Evolutionary conservation across 1,139 yeast species (phyloP).

Genomic region (Petasospora rhodanensis): DNA sequence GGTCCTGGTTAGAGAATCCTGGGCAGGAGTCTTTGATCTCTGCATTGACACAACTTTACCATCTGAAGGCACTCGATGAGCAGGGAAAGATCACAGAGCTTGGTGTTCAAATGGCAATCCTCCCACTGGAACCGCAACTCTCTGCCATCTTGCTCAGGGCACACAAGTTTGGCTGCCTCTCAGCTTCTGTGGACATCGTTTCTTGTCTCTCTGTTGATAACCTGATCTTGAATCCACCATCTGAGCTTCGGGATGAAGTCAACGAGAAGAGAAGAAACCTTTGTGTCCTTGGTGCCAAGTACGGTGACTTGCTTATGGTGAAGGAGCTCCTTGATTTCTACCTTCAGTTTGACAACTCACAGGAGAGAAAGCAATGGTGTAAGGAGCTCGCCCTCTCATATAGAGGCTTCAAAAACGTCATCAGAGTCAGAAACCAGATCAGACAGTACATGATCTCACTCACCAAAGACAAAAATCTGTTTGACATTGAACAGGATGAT

Average conservation of each 20-base stretch:
- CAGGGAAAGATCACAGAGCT: constrained; percentile 68
- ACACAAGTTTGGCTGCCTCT: constrained; percentile 49
- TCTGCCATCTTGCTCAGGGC: constrained; percentile 85
- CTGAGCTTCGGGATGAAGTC: constrained; percentile 81
- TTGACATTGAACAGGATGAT: constrained; percentile 25
- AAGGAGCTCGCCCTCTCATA: constrained; percentile 66
- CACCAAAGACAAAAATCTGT: constrained; percentile 20
- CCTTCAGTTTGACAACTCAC: constrained; percentile 40
- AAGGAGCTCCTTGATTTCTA: constrained; percentile 72
- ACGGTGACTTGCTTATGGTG: constrained; percentile 81
- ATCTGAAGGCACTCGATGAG: constrained; percentile 75
- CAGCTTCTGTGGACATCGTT: constrained; percentile 78
- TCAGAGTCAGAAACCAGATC: constrained; percentile 71
- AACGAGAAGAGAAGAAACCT: constrained; percentile 51
- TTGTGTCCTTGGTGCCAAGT: constrained; percentile 63
- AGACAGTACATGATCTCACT: constrained; percentile 55
- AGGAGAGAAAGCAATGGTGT: constrained; percentile 77
- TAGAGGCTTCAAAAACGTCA: constrained; percentile 77
- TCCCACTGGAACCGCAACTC: constrained; percentile 88
- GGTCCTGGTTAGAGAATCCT: constrained; percentile 94
- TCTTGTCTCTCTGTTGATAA: constrained; percentile 93
- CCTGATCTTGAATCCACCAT: constrained; percentile 70
- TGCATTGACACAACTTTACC: constrained; percentile 73
- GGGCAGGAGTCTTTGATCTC: constrained; percentile 71
- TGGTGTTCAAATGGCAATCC: constrained; percentile 80